Conservation (phyloP, 495 filamentous ascomycete genomes). For the Podospora comata region DNA sequence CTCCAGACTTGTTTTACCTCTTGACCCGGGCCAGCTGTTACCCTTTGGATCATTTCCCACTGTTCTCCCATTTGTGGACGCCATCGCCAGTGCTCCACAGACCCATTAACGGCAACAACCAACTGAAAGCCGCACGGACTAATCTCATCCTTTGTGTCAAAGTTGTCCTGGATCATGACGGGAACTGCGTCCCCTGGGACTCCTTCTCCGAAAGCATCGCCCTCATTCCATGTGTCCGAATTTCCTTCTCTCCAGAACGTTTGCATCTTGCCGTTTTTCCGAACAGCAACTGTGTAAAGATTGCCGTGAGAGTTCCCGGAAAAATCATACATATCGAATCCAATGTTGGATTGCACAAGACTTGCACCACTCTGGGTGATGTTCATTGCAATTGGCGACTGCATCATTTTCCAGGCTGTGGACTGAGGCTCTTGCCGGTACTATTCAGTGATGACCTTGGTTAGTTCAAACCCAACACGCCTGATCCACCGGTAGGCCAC, state of each 20-base stretch:
- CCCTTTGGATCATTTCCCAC: slow-evolving; percentile 1
- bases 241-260: slow-evolving; percentile 21
- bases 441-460: not conserved
- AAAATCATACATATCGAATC: slow-evolving; percentile 16
- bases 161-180: slow-evolving; percentile 25
- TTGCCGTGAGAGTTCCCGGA: slow-evolving; percentile 11
- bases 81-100: slow-evolving; percentile 26
- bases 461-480: not conserved
- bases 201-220: slow-evolving; percentile 19
- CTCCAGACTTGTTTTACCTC: not conserved
- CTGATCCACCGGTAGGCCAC: too few relatives aligned
- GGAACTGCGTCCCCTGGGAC: slow-evolving; percentile 18
- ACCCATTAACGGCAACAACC: slow-evolving; percentile 19
- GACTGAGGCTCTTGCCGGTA: slow-evolving; percentile 18
- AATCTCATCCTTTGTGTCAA: slow-evolving; percentile 17
- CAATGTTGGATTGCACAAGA: slow-evolving; percentile 24
- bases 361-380: slow-evolving; percentile 22
- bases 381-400: slow-evolving; percentile 12
- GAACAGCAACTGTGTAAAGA: slow-evolving; percentile 24
- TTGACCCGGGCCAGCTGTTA: not conserved
- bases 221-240: slow-evolving; percentile 5
- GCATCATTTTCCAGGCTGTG: slow-evolving; percentile 13
- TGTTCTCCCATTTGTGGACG: not conserved
- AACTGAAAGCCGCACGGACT: slow-evolving; percentile 21
- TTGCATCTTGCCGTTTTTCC: slow-evolving; percentile 19